Evolutionary conservation across 345 rosid genomes (phyloP).

Genomic region (Citrus medica): DNA sequence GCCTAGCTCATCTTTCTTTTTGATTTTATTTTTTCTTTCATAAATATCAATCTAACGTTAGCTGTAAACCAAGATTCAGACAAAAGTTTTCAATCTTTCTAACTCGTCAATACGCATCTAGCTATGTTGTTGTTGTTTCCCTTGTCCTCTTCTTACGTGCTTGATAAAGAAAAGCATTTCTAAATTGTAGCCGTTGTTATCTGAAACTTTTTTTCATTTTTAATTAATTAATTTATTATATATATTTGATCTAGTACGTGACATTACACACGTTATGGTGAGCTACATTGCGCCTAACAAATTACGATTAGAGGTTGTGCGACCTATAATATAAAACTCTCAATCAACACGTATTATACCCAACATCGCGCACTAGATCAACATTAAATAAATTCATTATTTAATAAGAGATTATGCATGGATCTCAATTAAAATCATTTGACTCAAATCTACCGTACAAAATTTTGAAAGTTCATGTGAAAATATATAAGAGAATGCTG

Average conservation of each 20-base stretch:
- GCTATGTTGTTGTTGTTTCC: neutral
- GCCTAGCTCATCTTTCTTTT: neutral
- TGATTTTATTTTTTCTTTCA: neutral
- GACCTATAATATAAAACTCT: fast-evolving
- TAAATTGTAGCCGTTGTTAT: constrained; percentile 7
- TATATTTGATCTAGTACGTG: too few species aligned
- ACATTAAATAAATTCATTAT: too few species aligned
- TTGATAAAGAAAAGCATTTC: neutral
- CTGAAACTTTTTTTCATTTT: neutral
- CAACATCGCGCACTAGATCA: too few species aligned
- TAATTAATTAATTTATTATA: too few species aligned
- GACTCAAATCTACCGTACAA: too few species aligned
- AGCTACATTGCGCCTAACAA: fast-evolving
- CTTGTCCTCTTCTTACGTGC: constrained; percentile 5
- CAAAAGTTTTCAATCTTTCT: constrained; percentile 6
- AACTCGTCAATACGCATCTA: neutral
- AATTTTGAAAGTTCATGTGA: too few species aligned
- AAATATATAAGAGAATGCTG: neutral
- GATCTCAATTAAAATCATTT: too few species aligned
- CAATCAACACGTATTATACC: too few species aligned
- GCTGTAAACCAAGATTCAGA: constrained; percentile 43
- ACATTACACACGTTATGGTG: too few species aligned
- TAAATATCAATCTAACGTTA: constrained; percentile 5
- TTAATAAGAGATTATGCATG: too few species aligned
- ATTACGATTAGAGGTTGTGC: too few species aligned